Conservation (phyloP, 176 grass and related monocot genomes). For the Bonia amplexicaulis region DNA sequence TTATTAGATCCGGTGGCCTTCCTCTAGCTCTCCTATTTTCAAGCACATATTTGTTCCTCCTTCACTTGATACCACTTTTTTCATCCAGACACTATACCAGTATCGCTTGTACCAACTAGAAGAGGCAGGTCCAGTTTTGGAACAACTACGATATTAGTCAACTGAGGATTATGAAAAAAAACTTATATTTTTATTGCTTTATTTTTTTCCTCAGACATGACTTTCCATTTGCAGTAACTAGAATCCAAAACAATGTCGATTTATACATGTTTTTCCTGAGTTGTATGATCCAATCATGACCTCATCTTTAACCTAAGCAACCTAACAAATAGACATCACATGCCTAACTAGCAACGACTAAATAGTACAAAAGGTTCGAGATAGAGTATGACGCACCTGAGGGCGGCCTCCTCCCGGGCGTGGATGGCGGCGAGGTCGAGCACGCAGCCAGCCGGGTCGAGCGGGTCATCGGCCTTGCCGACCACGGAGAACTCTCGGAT, state of each 20-base stretch:
- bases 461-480: conserved; percentile 62
- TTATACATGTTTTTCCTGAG: background rate
- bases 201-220: background rate
- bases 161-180: background rate
- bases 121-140: background rate
- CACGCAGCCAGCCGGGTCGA: conserved; percentile 61
- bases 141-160: background rate
- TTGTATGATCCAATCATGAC: background rate
- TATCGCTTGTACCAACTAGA: conserved; percentile 18
- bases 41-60: background rate
- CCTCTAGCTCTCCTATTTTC: background rate
- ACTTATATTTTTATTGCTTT: background rate
- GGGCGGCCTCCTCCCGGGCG: conserved; percentile 79
- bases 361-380: background rate
- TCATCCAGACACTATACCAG: background rate
- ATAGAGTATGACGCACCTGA: conserved; percentile 48
- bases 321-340: background rate
- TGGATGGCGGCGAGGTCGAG: conserved; percentile 65
- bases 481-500: conserved; percentile 75
- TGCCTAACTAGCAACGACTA: background rate
- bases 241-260: background rate
- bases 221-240: background rate
- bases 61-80: conserved; percentile 2
- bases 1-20: background rate
- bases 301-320: background rate